Base-by-base conservation (phyloP, 2,329 filamentous ascomycete species). In the Acarospora socialis region DNA sequence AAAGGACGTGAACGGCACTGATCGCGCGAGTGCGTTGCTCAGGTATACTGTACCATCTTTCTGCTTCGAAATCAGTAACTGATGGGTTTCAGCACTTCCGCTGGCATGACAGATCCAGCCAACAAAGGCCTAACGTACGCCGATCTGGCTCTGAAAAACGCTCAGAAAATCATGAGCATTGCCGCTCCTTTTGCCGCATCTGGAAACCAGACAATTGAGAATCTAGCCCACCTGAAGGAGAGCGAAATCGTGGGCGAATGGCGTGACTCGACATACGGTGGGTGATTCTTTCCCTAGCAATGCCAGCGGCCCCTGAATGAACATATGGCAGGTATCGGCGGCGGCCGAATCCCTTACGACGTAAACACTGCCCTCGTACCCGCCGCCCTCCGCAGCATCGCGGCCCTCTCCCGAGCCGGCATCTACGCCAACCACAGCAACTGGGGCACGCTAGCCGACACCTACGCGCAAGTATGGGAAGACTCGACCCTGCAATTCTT, bases 291-390 rank as follows among this genome's bases (percentile, higher is more conserved):
- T 20, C 7, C 7, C 3, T 10, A 4, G 12, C 15, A 8, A 2
- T n/a, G n/a, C n/a, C n/a, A n/a, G n/a, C n/a, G n/a, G n/a, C n/a
- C n/a, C 6, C 12, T 15, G 33, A 30, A 23, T 29, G 15, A 24
- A 23, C 4, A 20, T 17, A 18, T 4, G 9, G 10, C 24, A 49
- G 47, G 47, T 7, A 56, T 77, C 9, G 73, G 68, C 2, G 70
- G 70, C 20, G 73, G 70, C 2, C 60, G 66, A 0, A 69, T 75
- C n/a, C 72, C 73, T 0, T 77, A 72, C 44, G 65, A 77, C 38
- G 72, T 77, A 15, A 78, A 77, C 43, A 68, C 68, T 0, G 73
- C 69, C 1, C 55, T 78, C 0, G 68, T 67, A 0, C 73, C 74
- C 0, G 72, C 73, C 2, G 71, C 68, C 2, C 57, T 78, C 0